Conservation (phyloP, 306 rosid genomes). For the Trifolium subterraneum region DNA sequence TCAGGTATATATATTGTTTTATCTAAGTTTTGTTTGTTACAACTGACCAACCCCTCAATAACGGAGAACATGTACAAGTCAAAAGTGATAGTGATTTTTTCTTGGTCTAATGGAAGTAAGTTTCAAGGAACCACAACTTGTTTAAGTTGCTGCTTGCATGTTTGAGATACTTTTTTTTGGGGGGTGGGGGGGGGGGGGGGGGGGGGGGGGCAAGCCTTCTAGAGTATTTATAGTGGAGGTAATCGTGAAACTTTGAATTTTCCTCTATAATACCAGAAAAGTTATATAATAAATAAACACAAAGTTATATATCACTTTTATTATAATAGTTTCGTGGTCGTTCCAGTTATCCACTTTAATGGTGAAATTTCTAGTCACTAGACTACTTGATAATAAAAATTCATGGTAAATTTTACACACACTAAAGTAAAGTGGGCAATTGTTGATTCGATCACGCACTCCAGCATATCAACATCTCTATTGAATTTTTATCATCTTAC, state of each 20-base stretch:
- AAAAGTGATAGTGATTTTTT: neutral
- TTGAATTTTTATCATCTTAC: too few species aligned
- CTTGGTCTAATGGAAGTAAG: neutral
- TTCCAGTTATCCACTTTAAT: too few species aligned
- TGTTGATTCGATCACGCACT: too few species aligned
- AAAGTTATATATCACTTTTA: too few species aligned
- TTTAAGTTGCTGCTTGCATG: constrained; percentile 1
- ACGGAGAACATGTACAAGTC: neutral
- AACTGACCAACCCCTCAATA: neutral
- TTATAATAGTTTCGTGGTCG: too few species aligned
- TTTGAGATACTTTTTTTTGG: neutral
- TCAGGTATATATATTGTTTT: neutral
- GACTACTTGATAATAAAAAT: too few species aligned
- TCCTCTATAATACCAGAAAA: neutral
- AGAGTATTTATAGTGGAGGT: neutral
- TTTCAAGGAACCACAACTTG: constrained; percentile 13
- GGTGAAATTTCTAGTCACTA: too few species aligned
- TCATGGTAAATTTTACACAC: too few species aligned
- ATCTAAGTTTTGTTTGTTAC: neutral
- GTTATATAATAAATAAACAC: too few species aligned
- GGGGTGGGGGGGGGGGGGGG: too few species aligned
- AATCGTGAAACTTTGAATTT: neutral
- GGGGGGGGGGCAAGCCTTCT: neutral
- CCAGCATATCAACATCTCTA: too few species aligned
- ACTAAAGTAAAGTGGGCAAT: too few species aligned